Conservation (phyloP, 495 filamentous ascomycete species). For the Tetracladium setigerum region DNA sequence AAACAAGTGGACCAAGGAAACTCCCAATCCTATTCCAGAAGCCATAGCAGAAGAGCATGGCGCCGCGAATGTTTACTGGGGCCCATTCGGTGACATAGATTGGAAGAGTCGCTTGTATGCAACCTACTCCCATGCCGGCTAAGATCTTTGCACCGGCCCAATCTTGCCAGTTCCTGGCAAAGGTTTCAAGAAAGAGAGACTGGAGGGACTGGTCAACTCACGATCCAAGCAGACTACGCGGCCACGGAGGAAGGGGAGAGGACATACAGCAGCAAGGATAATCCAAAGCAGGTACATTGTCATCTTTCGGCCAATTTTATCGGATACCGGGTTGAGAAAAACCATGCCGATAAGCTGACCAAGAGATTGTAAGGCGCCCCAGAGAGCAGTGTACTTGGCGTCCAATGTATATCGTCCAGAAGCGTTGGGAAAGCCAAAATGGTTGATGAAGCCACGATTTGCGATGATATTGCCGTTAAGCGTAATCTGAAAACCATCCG, state of each 20-base stretch:
- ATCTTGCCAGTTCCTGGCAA: conserved; percentile 5
- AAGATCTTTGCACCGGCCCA: conserved; percentile 7
- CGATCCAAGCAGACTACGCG: not conserved
- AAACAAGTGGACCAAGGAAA: conserved; percentile 1
- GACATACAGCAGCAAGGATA: conserved; percentile 3
- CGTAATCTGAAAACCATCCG: conserved; percentile 6
- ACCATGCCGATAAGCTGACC: conserved; percentile 10
- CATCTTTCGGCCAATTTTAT: conserved; percentile 6
- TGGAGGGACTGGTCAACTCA: not conserved
- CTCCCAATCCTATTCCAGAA: conserved; percentile 11
- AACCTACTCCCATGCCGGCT: conserved; percentile 4
- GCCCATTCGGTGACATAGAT: conserved; percentile 10
- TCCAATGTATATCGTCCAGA: conserved; percentile 2
- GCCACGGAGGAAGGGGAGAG: not conserved
- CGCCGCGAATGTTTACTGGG: conserved; percentile 8
- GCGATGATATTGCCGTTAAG: conserved; percentile 10
- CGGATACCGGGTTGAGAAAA: conserved; percentile 6
- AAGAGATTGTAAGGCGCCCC: conserved; percentile 9
- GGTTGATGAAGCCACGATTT: conserved; percentile 9
- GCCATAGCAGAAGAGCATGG: conserved; percentile 3
- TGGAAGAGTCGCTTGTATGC: conserved; percentile 3
- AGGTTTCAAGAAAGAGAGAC: conserved; percentile 1
- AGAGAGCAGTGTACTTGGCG: conserved; percentile 6
- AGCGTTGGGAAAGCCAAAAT: conserved; percentile 2
- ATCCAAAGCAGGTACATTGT: conserved; percentile 7